Evolutionary conservation across 2,329 filamentous ascomycete species (phyloP).

Genomic region (Colletotrichum endophyticum): DNA sequence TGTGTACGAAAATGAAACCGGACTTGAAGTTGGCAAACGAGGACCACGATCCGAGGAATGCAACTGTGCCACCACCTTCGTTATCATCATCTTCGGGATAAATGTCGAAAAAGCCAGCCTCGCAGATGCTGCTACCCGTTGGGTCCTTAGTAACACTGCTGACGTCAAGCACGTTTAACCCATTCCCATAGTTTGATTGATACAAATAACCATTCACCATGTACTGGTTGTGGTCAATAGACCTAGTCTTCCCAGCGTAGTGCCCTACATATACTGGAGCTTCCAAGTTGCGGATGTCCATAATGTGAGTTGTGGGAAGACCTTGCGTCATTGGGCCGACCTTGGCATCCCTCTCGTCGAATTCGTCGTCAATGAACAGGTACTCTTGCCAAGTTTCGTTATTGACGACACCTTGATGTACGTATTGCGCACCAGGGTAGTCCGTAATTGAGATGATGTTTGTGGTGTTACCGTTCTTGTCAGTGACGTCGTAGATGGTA

Average conservation of each 20-base stretch:
- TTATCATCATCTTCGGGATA: conserved; percentile 38
- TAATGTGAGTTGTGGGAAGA: conserved; percentile 52
- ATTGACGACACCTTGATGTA: conserved; percentile 60
- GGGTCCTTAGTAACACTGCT: conserved; percentile 33
- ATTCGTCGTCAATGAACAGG: conserved; percentile 54
- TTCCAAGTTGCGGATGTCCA: conserved; percentile 46
- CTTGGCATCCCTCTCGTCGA: conserved; percentile 48
- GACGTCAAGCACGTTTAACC: conserved; percentile 40
- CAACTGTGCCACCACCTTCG: conserved; percentile 24
- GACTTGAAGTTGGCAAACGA: conserved; percentile 26
- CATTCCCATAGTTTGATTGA: conserved; percentile 51
- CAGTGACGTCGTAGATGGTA: conserved; percentile 57
- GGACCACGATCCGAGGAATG: conserved; percentile 23
- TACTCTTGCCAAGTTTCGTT: conserved; percentile 45
- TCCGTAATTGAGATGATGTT: conserved; percentile 55
- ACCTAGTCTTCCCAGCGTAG: conserved; percentile 40
- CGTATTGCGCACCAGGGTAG: conserved; percentile 56
- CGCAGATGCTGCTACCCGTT: conserved; percentile 42
- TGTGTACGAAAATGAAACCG: conserved; percentile 26
- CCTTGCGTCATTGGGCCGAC: conserved; percentile 42
- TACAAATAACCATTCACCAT: conserved; percentile 43
- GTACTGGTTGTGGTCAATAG: conserved; percentile 44
- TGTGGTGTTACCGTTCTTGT: conserved; percentile 44
- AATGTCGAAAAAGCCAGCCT: conserved; percentile 50
- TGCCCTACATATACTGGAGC: conserved; percentile 43